phyloP scores from a whole-genome alignment of 768 basidiomycete species.

The Hortiboletus campestris region DNA sequence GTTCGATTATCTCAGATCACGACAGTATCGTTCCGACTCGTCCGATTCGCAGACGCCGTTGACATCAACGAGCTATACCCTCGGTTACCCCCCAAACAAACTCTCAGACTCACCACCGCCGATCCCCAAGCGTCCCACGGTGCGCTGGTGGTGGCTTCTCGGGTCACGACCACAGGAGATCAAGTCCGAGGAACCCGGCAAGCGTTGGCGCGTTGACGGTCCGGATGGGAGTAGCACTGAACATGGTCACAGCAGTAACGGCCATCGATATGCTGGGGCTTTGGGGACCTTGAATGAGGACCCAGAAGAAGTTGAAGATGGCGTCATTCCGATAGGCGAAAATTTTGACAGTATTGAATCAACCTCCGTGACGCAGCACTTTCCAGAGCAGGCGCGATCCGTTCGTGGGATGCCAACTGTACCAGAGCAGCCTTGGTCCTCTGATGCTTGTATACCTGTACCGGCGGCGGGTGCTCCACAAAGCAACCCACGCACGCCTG shows the following conservation, averaged over 20 bases:
- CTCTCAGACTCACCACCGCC: constrained; percentile 3
- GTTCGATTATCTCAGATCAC: constrained; percentile 4
- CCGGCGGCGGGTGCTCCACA: background rate
- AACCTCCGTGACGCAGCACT: constrained; percentile 9
- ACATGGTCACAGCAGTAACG: constrained; percentile 15
- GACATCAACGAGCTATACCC: constrained; percentile 3
- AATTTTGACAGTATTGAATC: constrained; percentile 12
- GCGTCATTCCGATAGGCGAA: constrained; percentile 23
- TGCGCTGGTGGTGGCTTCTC: constrained; percentile 28
- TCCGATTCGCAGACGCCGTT: constrained; percentile 30
- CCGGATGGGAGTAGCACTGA: constrained; percentile 23
- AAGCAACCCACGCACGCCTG: constrained; percentile 10
- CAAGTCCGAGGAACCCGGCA: constrained; percentile 20
- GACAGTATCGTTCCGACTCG: constrained; percentile 22
- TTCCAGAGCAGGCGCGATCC: constrained; percentile 4
- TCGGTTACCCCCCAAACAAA: constrained; percentile 12
- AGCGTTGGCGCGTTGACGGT: constrained; percentile 26
- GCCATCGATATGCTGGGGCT: constrained; percentile 1
- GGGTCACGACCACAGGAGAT: constrained; percentile 27
- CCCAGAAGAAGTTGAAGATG: constrained; percentile 4
- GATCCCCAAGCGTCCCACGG: background rate
- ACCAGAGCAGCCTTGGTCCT: constrained; percentile 1
- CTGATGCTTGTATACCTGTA: background rate
- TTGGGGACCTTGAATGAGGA: constrained; percentile 15
- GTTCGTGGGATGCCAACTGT: constrained; percentile 4